Percentiles rank a stretch among this genome's conserved stretches.
phyloP scores from a whole-genome alignment of 1,139 yeast genomes.

The Pichia norvegensis region DNA sequence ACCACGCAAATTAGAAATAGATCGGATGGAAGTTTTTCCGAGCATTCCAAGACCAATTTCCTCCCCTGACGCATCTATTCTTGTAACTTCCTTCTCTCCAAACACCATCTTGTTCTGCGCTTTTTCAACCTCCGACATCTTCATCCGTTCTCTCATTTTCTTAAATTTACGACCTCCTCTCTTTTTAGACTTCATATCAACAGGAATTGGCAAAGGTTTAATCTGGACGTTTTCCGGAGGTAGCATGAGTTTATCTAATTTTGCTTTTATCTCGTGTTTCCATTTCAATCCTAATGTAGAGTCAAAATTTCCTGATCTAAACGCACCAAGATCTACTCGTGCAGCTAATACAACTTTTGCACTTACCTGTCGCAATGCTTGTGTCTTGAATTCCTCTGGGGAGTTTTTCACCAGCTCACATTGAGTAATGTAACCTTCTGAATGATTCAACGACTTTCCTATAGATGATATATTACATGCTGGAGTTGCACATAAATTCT shows the following conservation, averaged over 20 bases:
- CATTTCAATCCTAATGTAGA: constrained; percentile 50
- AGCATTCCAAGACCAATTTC: constrained; percentile 81
- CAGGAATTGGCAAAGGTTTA: constrained; percentile 80
- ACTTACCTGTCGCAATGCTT: constrained; percentile 71
- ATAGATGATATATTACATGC: constrained; percentile 77
- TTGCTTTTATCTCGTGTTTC: constrained; percentile 49
- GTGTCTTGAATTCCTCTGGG: constrained; percentile 54
- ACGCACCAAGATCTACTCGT: constrained; percentile 47
- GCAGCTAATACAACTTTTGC: constrained; percentile 82
- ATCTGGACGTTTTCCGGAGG: constrained; percentile 67
- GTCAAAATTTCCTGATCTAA: constrained; percentile 25
- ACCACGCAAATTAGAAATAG: constrained; percentile 32
- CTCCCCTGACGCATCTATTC: constrained; percentile 63
- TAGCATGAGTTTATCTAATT: constrained; percentile 62
- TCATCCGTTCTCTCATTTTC: constrained; percentile 73
- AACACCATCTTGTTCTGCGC: constrained; percentile 82
- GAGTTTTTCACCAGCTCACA: constrained; percentile 44
- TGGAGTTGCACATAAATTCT: constrained; percentile 64
- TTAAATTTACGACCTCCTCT: constrained; percentile 82
- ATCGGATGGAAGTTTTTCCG: constrained; percentile 29
- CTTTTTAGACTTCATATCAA: constrained; percentile 68
- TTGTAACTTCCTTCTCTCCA: constrained; percentile 62
- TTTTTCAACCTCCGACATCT: constrained; percentile 70
- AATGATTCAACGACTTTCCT: constrained; percentile 47
- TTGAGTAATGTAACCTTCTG: constrained; percentile 57